phyloP scores from a whole-genome alignment of 2,329 filamentous ascomycete species.

The Beauveria australis region DNA sequence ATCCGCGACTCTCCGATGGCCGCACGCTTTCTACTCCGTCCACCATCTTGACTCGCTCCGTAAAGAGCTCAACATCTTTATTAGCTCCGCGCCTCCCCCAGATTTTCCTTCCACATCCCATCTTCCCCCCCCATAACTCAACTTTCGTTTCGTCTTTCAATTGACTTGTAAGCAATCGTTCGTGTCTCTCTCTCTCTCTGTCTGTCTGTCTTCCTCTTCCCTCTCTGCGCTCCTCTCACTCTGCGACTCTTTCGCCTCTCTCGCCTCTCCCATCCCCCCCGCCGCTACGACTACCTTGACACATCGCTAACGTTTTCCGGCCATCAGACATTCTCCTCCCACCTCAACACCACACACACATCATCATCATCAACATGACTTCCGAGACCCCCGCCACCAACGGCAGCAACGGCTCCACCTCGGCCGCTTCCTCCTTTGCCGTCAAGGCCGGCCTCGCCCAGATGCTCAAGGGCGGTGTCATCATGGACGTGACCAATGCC shows the following conservation, averaged over 20 bases:
- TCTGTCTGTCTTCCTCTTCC: background rate
- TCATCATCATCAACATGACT: constrained; percentile 21
- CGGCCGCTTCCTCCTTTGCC: constrained; percentile 55
- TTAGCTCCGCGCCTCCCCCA: background rate
- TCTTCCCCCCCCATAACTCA: background rate
- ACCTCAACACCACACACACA: background rate
- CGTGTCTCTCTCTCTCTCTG: background rate
- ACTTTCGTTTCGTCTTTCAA: background rate
- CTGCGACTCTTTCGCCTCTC: too few species aligned
- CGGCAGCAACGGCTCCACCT: constrained; percentile 19
- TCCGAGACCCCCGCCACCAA: constrained; percentile 22
- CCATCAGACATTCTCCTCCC: background rate
- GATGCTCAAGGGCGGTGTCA: constrained; percentile 98
- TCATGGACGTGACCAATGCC: constrained; percentile 97
- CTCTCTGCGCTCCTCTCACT: background rate
- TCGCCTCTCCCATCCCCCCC: too few species aligned
- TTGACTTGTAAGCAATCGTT: background rate
- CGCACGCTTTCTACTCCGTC: constrained; percentile 5
- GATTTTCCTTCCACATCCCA: background rate
- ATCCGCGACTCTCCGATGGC: constrained; percentile 5
- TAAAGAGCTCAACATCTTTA: background rate
- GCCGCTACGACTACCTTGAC: background rate
- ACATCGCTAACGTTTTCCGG: background rate
- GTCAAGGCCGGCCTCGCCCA: constrained; percentile 93
- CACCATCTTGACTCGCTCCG: constrained; percentile 4